Conservation (phyloP, 169 alveolate genomes). For the Theileria luwenshuni region DNA sequence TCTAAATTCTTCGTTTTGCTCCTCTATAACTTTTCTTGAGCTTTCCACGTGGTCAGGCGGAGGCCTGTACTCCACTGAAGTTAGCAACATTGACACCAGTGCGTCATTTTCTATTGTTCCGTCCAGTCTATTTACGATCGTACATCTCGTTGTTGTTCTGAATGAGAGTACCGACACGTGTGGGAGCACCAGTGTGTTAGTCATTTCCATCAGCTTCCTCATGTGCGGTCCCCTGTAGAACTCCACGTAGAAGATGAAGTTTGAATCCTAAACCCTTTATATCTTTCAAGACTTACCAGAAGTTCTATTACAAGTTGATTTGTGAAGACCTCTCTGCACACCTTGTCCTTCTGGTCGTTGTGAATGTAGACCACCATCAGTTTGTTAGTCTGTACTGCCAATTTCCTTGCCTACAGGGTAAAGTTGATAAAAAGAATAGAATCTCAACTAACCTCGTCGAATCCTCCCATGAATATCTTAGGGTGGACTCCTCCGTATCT, state of each 20-base stretch:
- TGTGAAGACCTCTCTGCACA: slow-evolving; percentile 28
- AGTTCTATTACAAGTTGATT: slow-evolving; percentile 41
- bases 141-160: slow-evolving; percentile 1
- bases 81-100: slow-evolving; percentile 14
- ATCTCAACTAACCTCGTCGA: slow-evolving; percentile 39
- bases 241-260: slow-evolving; percentile 42
- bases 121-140: slow-evolving; percentile 29
- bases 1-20: slow-evolving; percentile 48
- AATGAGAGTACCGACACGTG: slow-evolving; percentile 37
- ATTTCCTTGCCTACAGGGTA: slow-evolving; percentile 17
- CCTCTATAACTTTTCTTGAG: slow-evolving; percentile 24
- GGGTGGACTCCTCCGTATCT: slow-evolving; percentile 52
- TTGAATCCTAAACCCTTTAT: slow-evolving; percentile 33
- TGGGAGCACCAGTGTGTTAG: slow-evolving; percentile 25
- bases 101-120: slow-evolving; percentile 24
- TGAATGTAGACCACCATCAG: slow-evolving; percentile 48
- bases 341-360: slow-evolving; percentile 1
- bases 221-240: slow-evolving; percentile 45
- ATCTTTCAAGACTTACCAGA: slow-evolving; percentile 25
- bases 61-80: slow-evolving; percentile 24
- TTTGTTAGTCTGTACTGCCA: slow-evolving; percentile 41
- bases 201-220: slow-evolving; percentile 31
- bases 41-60: slow-evolving; percentile 1
- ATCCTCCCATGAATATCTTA: slow-evolving; percentile 42
- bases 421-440: neutral